Evolutionary conservation across 23 red algal genomes (phyloP), one percentile per base, ranked within the genome.

Genomic region (Chondrus crispus): DNA sequence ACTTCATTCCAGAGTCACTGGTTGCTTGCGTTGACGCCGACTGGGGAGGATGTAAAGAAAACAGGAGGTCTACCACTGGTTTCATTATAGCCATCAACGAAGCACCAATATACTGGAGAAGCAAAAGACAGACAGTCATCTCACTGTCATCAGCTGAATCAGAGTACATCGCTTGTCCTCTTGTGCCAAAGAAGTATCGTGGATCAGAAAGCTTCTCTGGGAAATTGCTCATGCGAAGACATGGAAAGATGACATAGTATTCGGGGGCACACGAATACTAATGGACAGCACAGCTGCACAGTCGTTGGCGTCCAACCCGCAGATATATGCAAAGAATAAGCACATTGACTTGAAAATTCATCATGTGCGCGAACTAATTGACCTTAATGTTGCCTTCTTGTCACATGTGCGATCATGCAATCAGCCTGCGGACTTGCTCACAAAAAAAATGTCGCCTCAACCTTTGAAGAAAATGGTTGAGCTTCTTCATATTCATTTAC

Each of bases 31-130:
- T 41, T 44, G 83, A 72, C 49, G 39, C 83, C 39, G 83, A 74
- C 57, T 87, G 83, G 83, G 50, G 9, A 66, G 64, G 85, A 48
- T 50, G 62, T 42, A 62, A 68, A 32, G 53, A 52, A 46, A 88
- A 37, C 28, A 75, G 85, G 68, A 88, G 36, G 41, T 88, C 85
- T 22, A 88, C 64, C 11, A 77, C 85, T 49, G n/a, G 68, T 45
- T 88, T 70, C 43, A 41, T 76, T 35, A 88, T 88, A 46, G 36
- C 42, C 40, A 8, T 88, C 46, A 88, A 88, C 68, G 49, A 73
- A 37, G 50, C 68, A 40, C 85, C 64, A 52, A 43, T 88, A 18
- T 74, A 44, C 5, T 74, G 85, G 40, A n/a, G 60, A 75, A 70
- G 55, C 41, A 74, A 57, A 19, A 28, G 33, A 24, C 14, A 76